These are phyloP conservation scores for Corchorus olitorius DNA, from an alignment of 345 rosid genomes.

Conservation along the genomic window DNA sequence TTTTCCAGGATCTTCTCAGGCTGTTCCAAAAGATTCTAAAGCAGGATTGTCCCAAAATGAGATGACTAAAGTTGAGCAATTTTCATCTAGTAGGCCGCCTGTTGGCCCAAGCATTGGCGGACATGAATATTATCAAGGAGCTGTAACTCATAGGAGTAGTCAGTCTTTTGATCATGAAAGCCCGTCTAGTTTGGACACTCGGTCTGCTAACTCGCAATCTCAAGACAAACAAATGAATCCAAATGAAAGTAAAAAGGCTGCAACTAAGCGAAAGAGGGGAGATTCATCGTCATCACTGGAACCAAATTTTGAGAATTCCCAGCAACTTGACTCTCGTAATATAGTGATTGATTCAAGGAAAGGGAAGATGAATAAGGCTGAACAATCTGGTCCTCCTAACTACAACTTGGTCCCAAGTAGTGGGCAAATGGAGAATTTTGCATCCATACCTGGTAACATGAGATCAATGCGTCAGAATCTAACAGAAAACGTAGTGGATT, in stretches of 20 bases:
- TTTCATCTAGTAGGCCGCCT: conserved; percentile 65
- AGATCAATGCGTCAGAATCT: conserved; percentile 31
- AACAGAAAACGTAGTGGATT: conserved; percentile 31
- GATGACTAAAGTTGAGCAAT: conserved; percentile 60
- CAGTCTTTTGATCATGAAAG: conserved; percentile 90
- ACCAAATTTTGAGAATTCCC: conserved; percentile 50
- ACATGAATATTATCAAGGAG: conserved; percentile 77
- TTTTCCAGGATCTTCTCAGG: conserved; percentile 76
- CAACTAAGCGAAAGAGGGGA: conserved; percentile 77
- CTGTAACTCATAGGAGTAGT: conserved; percentile 64
- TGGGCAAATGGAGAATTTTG: conserved; percentile 41
- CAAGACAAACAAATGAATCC: conserved; percentile 66
- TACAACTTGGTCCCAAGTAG: conserved; percentile 35
- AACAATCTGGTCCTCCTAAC: conserved; percentile 43
- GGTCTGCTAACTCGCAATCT: conserved; percentile 79
- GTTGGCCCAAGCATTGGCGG: conserved; percentile 62
- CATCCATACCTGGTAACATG: conserved; percentile 31
- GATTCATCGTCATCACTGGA: conserved; percentile 61
- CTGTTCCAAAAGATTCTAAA: conserved; percentile 55
- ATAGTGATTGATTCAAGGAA: conserved; percentile 46
- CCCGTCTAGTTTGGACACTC: conserved; percentile 88
- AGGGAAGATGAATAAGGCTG: conserved; percentile 70
- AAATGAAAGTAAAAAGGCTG: conserved; percentile 58
- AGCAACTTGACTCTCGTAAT: conserved; percentile 48
- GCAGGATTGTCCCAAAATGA: conserved; percentile 63